Evolutionary conservation across 1,284 basidiomycete species (phyloP).

Genomic region (Wallemia ichthyophaga): DNA sequence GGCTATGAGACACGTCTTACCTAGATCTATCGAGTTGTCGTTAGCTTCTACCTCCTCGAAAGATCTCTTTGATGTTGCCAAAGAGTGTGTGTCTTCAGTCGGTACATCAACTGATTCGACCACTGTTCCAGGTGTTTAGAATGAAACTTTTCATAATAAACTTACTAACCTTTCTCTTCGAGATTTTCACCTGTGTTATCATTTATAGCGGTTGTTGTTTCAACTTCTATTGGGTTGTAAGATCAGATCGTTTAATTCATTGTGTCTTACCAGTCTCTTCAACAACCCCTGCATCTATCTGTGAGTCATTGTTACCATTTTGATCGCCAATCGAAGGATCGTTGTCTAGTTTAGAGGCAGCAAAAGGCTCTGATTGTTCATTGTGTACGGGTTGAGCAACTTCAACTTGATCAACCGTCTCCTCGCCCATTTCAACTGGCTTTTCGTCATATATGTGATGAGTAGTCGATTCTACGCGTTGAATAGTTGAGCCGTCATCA

Average conservation of each 20-base stretch:
- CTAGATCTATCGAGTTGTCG: not conserved
- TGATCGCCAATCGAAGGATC: not conserved
- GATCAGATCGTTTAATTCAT: not conserved
- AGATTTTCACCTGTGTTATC: not conserved
- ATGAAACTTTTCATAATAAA: not conserved
- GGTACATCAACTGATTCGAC: not conserved
- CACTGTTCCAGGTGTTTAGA: not conserved
- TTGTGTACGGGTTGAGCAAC: not conserved
- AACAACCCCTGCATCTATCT: not conserved
- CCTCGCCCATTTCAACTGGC: no score
- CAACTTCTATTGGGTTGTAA: not conserved
- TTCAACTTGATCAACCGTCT: no score
- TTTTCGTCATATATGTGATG: no score
- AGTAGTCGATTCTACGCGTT: no score
- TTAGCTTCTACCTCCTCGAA: not conserved
- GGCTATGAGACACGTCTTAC: no score
- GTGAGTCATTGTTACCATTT: not conserved
- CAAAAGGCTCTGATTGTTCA: not conserved
- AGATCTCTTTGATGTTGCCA: not conserved
- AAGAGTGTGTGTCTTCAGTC: not conserved
- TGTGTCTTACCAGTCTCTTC: not conserved
- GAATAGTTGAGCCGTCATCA: no score
- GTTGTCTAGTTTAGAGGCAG: not conserved
- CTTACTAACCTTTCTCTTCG: not conserved
- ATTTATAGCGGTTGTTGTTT: not conserved